Base-by-base conservation (phyloP, 352 stramenopile species). In the Aphanomyces cochlioides region DNA sequence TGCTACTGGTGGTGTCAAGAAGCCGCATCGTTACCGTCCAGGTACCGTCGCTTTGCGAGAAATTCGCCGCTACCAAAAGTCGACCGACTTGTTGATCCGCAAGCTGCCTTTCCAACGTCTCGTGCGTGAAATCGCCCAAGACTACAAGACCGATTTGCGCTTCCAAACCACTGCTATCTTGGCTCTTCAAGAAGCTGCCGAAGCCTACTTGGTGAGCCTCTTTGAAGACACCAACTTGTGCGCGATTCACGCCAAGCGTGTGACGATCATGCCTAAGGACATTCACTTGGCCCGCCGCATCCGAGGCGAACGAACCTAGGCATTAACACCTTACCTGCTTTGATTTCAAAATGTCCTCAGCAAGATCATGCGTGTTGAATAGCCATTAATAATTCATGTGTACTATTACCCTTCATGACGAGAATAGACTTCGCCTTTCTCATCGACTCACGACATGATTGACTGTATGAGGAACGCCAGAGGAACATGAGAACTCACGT, bases 181-280 rank as follows among this genome's bases (percentile, higher is more conserved):
- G 60, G 91, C 91, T n/a, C 83, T 98, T 45, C 91, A 98, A 83
- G 89, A 97, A 77, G 89, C 93, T 47, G 85, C 90, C 38, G 93
- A 98, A 78, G 93, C 92, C 45, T 98, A 98, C 79, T 84, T 98
- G 10, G 91, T 98, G 19, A 90, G 89, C 38, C 86, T 98, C 47
- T 98, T 98, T 67, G 94, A 98, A 75, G 93, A 98, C 79, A 98
- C 93, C 50, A 98, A 98, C 84, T 76, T 98, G 50, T 97, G 90
- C 76, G 93, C 94, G 63, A 98, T 98, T 73, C 95, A 98, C 81
- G 95, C 93, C 69, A 98, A 98, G 78, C 89, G 95, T 50, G 91
- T 98, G 34, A 98, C 95, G 21, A 98, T 98, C 80, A 98, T 98
- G 93, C 95, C 95, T 39, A 98, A 98, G 85, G 95, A 98, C 78